Evolutionary conservation across 2,329 filamentous ascomycete species (phyloP).

Genomic region (Trematosphaeria pertusa): DNA sequence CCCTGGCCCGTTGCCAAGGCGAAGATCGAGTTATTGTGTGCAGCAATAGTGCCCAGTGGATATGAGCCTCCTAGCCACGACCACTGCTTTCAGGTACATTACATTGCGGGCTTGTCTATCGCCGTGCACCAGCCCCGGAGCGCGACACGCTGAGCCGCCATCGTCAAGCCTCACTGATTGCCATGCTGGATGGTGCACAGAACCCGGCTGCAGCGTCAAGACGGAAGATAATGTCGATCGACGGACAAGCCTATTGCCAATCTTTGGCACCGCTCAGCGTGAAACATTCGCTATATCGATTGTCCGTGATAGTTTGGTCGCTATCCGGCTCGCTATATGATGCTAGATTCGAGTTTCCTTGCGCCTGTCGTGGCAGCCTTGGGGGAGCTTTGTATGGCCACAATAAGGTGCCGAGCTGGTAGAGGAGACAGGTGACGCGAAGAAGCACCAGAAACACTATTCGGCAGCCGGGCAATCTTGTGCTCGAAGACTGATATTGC

Average conservation of each 20-base stretch:
- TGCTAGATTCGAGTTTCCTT: background rate
- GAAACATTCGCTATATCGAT: constrained; percentile 22
- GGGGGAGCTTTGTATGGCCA: background rate
- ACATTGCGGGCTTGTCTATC: background rate
- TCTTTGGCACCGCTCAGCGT: constrained; percentile 20
- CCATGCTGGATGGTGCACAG: background rate
- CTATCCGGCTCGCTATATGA: background rate
- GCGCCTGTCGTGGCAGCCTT: background rate
- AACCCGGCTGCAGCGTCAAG: background rate
- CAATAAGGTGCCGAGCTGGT: background rate
- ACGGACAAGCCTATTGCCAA: constrained; percentile 6
- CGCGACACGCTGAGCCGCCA: background rate
- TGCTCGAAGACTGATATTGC: too few species aligned
- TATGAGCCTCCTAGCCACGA: constrained; percentile 18
- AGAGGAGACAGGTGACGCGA: background rate
- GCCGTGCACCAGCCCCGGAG: background rate
- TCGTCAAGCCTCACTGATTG: background rate
- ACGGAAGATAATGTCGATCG: constrained; percentile 9
- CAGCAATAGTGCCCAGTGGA: constrained; percentile 23
- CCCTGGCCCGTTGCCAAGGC: constrained; percentile 35
- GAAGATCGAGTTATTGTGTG: constrained; percentile 33
- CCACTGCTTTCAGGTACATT: constrained; percentile 29
- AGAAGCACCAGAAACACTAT: too few species aligned
- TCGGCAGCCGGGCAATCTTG: too few species aligned
- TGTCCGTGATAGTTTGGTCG: constrained; percentile 12